Evolutionary conservation across 2,329 filamentous ascomycete species (phyloP).

Genomic region (Stagonosporopsis chrysanthemi): DNA sequence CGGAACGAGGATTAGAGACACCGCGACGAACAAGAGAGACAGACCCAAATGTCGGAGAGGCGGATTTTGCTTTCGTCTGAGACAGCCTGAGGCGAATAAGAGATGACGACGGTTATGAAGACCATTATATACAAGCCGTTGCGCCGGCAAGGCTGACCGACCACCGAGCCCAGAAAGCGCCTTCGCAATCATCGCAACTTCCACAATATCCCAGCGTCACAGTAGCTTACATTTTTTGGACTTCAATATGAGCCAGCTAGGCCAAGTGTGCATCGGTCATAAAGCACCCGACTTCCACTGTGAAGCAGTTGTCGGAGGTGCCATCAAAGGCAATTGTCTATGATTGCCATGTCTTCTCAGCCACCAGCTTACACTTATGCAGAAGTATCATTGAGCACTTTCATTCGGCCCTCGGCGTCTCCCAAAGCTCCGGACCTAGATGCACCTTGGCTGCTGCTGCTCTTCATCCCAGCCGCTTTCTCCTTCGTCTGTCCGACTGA

Average conservation of each 20-base stretch:
- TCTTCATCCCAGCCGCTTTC: conserved; percentile 45
- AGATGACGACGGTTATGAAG: background rate
- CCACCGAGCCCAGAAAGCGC: no score
- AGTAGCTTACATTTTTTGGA: background rate
- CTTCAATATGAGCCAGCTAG: conserved; percentile 29
- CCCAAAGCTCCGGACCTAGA: conserved; percentile 10
- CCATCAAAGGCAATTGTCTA: conserved; percentile 27
- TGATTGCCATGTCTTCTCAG: background rate
- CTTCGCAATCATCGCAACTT: background rate
- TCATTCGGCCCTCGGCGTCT: conserved; percentile 26
- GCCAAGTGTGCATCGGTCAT: conserved; percentile 37
- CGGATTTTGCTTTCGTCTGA: conserved; percentile 7
- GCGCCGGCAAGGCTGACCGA: conserved; percentile 1
- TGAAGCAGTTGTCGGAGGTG: conserved; percentile 35
- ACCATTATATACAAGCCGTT: conserved; percentile 4
- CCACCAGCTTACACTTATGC: conserved; percentile 9
- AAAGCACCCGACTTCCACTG: conserved; percentile 39
- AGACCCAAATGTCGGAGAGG: background rate
- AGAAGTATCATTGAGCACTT: conserved; percentile 37
- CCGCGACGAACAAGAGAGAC: conserved; percentile 16
- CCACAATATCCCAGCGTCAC: background rate
- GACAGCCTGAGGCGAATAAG: conserved; percentile 3
- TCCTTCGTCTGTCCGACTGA: conserved; percentile 44
- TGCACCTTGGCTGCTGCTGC: conserved; percentile 38
- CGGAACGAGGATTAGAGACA: conserved; percentile 19